Evolutionary conservation across 1,284 basidiomycete species (phyloP), one percentile per base, ranked within the genome.

Genomic region (Ustilago cynodontis): DNA sequence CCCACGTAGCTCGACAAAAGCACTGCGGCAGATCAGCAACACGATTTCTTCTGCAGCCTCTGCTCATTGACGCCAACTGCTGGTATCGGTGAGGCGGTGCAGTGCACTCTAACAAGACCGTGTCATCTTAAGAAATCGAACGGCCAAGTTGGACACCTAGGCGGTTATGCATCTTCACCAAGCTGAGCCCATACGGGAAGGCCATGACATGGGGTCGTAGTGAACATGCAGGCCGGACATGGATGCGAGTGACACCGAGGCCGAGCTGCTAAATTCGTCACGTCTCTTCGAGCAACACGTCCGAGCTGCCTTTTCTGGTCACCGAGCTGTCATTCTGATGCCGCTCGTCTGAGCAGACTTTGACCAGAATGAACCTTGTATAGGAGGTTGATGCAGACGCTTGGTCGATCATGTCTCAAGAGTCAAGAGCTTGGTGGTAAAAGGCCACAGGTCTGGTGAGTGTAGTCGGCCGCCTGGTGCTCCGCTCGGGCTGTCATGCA

Each of bases 201-300:
- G n/a, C 2, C 18, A 58, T 57, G 58, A 57, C 51, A 56, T 59
- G 66, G 39, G 58, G 60, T 39, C 22, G 14, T 28, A 26, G 33
- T 18, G 35, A 31, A 39, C 2, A 67, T 72, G 70, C 65, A 49
- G 39, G 52, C 70, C 65, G 70, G 65, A 66, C 65, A 56, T 58
- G 57, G 33, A 45, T 72, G 70, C 70, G 64, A 52, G 41, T 45
- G 41, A 72, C 53, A 35, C 70, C 70, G 70, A 72, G 63, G 70
- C 70, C 70, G 70, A 72, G 70, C 11, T 7, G 47, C 47, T 49
- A 16, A 11, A n/a, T 4, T 22, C 22, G 43, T 52, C 59, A 62
- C 51, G 22, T 53, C 54, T 47, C 59, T 54, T 57, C 35, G 20
- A 43, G 16, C 13, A 50, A 24, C 64, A 60, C 70, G 70, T 71